Evolutionary conservation across 805 yeast species (phyloP).

Genomic region (Naumovozyma castellii): DNA sequence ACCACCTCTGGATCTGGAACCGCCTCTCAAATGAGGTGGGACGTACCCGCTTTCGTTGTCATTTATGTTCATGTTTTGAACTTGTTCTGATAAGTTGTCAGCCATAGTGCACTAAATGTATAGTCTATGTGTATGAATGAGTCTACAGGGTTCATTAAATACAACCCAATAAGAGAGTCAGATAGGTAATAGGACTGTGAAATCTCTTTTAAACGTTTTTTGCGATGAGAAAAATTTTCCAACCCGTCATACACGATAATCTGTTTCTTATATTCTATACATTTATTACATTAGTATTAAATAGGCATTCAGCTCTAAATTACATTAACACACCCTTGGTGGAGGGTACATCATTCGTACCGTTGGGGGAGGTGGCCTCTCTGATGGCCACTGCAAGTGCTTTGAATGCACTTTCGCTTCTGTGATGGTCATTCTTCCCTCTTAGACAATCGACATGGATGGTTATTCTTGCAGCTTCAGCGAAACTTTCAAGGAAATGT

Average conservation of each 20-base stretch:
- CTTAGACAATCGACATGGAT: conserved; percentile 89
- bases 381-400: conserved; percentile 88
- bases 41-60: conserved; percentile 32
- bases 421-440: conserved; percentile 92
- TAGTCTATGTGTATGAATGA: no score
- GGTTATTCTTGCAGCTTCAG: conserved; percentile 83
- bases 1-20: conserved; percentile 16
- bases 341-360: conserved; percentile 85
- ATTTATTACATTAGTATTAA: no score
- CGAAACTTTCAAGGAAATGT: conserved; percentile 91
- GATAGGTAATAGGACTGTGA: no score
- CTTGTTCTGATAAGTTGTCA: conserved; percentile 43
- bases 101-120: conserved; percentile 37
- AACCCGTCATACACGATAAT: not conserved
- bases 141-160: no score
- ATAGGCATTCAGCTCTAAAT: not conserved
- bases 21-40: conserved; percentile 41
- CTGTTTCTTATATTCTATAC: no score
- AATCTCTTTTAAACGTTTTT: no score
- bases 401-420: conserved; percentile 93
- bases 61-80: conserved; percentile 46
- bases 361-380: conserved; percentile 76
- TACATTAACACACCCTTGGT: conserved; percentile 89
- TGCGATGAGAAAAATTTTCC: not conserved
- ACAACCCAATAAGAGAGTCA: no score